phyloP scores from a whole-genome alignment of 2,329 filamentous ascomycete species.

The Thielaviopsis musarum region DNA sequence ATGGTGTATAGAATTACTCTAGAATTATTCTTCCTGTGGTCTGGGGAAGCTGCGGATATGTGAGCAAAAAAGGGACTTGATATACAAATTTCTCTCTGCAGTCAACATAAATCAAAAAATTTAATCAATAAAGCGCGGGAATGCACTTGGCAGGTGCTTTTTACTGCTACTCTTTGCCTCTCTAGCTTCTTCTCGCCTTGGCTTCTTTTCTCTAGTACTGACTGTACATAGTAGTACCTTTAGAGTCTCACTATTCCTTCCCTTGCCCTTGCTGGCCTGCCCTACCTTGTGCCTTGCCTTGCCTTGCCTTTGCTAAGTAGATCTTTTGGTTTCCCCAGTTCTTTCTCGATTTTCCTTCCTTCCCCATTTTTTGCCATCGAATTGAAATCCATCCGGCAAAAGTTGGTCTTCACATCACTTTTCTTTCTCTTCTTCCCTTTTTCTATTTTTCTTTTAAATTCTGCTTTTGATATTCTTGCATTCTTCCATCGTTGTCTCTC shows the following conservation, averaged over 20 bases:
- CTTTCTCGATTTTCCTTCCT: background rate
- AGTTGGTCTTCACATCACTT: background rate
- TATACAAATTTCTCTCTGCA: too few relatives aligned
- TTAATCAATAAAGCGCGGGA: too few relatives aligned
- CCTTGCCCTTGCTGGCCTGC: background rate
- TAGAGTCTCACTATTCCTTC: background rate
- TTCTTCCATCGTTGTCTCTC: background rate
- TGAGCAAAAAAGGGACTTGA: too few relatives aligned
- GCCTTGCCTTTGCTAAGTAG: background rate
- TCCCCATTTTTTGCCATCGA: slow-evolving; percentile 4
- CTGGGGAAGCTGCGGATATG: too few relatives aligned
- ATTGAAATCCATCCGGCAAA: background rate
- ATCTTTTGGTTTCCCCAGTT: background rate
- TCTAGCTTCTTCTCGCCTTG: background rate
- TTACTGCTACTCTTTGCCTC: background rate
- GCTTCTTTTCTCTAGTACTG: background rate
- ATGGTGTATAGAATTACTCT: too few relatives aligned
- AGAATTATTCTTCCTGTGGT: too few relatives aligned
- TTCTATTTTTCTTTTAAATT: background rate
- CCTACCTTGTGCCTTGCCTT: background rate
- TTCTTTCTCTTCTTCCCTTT: background rate
- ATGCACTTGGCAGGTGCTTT: too few relatives aligned
- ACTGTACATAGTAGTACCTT: background rate
- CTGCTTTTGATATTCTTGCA: background rate
- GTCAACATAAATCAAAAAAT: too few relatives aligned